Conservation (phyloP, 345 rosid genomes). For the Laguncularia racemosa region DNA sequence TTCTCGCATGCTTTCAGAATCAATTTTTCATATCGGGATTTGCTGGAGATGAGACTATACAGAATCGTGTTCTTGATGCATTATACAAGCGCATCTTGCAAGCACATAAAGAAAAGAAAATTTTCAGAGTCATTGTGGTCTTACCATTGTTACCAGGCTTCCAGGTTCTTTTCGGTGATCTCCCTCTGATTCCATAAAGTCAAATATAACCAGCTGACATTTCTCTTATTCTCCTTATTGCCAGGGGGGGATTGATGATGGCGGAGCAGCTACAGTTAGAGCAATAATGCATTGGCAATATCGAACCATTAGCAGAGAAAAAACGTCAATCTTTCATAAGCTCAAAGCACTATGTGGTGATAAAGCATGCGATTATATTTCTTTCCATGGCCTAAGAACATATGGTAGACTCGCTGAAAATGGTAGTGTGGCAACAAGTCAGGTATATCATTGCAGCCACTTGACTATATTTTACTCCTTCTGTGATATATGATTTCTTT, state of each 20-base stretch:
- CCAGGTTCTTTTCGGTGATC: slow-evolving; percentile 41
- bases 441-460: slow-evolving; percentile 27
- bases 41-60: slow-evolving; percentile 60
- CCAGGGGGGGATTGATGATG: slow-evolving; percentile 87
- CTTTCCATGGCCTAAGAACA: slow-evolving; percentile 78
- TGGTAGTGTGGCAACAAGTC: slow-evolving; percentile 83
- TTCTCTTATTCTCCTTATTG: slow-evolving; percentile 2
- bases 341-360: slow-evolving; percentile 51
- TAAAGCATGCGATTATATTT: slow-evolving; percentile 65
- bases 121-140: slow-evolving; percentile 69
- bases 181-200: not conserved
- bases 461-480: not conserved
- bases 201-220: not conserved
- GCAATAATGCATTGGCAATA: slow-evolving; percentile 96
- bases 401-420: slow-evolving; percentile 56
- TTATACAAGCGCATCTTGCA: slow-evolving; percentile 58
- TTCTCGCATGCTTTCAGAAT: slow-evolving; percentile 45
- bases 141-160: slow-evolving; percentile 90
- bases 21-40: slow-evolving; percentile 93
- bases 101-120: slow-evolving; percentile 62
- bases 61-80: slow-evolving; percentile 71
- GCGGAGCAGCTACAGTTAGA: slow-evolving; percentile 91
- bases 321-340: slow-evolving; percentile 64
- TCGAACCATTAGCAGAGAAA: slow-evolving; percentile 67
- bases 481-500: not conserved